Conservation (phyloP, 768 basidiomycete genomes). For the Kwoniella heveanensis region DNA sequence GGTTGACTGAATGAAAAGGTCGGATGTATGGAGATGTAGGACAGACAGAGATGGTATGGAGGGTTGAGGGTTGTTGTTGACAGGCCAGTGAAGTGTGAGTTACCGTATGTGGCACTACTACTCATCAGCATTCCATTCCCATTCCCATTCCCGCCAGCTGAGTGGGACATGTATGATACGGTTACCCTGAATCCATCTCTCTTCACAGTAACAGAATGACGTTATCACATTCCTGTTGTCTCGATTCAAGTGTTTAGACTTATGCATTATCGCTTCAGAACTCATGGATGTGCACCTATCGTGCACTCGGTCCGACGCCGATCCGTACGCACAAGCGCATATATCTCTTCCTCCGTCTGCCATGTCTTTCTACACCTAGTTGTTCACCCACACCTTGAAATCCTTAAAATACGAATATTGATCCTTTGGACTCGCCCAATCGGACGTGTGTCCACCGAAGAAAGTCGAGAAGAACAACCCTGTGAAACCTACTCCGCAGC, state of each 20-base stretch:
- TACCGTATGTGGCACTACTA: background rate
- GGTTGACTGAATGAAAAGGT: too few relatives aligned
- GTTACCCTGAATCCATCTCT: too few relatives aligned
- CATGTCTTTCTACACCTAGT: background rate
- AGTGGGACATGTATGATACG: too few relatives aligned
- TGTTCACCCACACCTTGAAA: slow-evolving; percentile 60
- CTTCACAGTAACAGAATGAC: too few relatives aligned
- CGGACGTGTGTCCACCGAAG: slow-evolving; percentile 71
- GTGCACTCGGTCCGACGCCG: too few relatives aligned
- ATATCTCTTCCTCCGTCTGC: too few relatives aligned
- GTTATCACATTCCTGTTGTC: too few relatives aligned
- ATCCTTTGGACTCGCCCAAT: slow-evolving; percentile 71
- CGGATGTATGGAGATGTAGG: slow-evolving; percentile 1
- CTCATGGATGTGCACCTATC: too few relatives aligned
- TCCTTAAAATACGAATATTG: slow-evolving; percentile 78
- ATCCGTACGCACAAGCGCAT: too few relatives aligned
- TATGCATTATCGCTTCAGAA: too few relatives aligned
- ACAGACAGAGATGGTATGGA: background rate
- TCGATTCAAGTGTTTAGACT: too few relatives aligned
- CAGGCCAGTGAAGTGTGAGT: background rate
- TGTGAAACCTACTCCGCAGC: slow-evolving; percentile 55
- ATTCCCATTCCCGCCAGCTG: too few relatives aligned
- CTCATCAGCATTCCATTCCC: background rate
- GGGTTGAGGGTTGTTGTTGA: slow-evolving; percentile 4
- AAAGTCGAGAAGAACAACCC: slow-evolving; percentile 79